These are phyloP conservation scores for Diutina mesorugosa DNA, from an alignment of 1,139 yeast genomes.

Conservation along the genomic window DNA sequence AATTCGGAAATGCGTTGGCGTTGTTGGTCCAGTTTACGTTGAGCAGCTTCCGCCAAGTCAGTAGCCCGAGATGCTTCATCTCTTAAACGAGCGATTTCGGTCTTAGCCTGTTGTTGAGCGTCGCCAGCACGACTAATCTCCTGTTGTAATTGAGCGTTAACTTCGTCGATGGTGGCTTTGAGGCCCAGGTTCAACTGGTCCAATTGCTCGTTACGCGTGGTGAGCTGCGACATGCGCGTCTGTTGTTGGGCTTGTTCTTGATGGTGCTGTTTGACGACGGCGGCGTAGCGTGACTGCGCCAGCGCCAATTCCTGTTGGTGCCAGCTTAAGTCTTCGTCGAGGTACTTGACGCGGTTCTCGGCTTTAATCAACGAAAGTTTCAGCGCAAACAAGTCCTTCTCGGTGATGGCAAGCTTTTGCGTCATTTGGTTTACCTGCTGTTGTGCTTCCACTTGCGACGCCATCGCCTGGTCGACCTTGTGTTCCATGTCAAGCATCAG, in stretches of 20 bases:
- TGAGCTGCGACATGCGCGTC: conserved; percentile 16
- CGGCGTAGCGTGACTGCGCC: conserved; percentile 25
- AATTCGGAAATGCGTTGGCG: conserved; percentile 33
- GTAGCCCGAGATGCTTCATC: conserved; percentile 56
- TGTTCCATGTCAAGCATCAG: conserved; percentile 28
- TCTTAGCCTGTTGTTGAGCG: conserved; percentile 15
- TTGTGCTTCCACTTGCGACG: conserved; percentile 34
- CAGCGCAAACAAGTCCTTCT: conserved; percentile 24
- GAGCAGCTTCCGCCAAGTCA: conserved; percentile 47
- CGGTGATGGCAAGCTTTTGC: conserved; percentile 21
- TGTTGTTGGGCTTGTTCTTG: conserved; percentile 15
- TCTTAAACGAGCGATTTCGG: conserved; percentile 38
- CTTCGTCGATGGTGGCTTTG: conserved; percentile 12
- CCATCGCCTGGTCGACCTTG: conserved; percentile 39
- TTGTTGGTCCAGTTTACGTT: conserved; percentile 35
- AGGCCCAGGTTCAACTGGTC: conserved; percentile 11
- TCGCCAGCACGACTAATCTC: conserved; percentile 24
- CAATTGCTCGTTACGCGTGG: conserved; percentile 15
- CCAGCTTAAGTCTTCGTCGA: conserved; percentile 31
- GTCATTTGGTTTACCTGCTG: conserved; percentile 25
- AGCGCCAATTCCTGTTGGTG: conserved; percentile 32
- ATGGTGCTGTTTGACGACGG: conserved; percentile 26
- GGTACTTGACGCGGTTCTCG: conserved; percentile 21
- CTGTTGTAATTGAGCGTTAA: conserved; percentile 30
- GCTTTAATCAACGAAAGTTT: conserved; percentile 31